phyloP scores from a whole-genome alignment of 2,329 filamentous ascomycete species.

The Coniochaeta sp. region DNA sequence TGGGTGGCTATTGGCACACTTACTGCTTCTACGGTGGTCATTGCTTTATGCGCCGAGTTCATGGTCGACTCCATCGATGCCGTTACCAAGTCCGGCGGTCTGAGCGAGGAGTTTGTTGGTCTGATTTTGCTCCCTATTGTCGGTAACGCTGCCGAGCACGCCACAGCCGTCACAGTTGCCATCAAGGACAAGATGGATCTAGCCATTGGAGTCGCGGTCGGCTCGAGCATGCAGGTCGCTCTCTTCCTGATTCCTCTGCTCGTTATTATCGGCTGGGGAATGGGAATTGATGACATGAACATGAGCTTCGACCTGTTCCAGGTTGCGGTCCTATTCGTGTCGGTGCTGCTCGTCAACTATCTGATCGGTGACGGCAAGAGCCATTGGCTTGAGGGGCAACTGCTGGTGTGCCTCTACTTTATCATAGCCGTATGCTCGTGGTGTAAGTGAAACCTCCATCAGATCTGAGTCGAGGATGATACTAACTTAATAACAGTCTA shows the following conservation, averaged over 20 bases:
- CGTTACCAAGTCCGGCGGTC: slow-evolving; percentile 50
- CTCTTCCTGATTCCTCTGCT: slow-evolving; percentile 72
- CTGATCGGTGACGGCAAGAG: slow-evolving; percentile 76
- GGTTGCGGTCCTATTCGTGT: slow-evolving; percentile 76
- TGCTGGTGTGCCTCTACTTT: slow-evolving; percentile 70
- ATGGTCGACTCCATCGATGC: slow-evolving; percentile 67
- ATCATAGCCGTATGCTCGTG: slow-evolving; percentile 68
- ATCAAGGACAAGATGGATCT: slow-evolving; percentile 83
- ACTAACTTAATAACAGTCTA: not conserved
- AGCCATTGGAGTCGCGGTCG: slow-evolving; percentile 73
- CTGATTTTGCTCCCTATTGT: slow-evolving; percentile 76
- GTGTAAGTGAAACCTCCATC: slow-evolving; percentile 39
- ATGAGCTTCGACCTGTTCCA: slow-evolving; percentile 86
- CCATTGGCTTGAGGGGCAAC: slow-evolving; percentile 72
- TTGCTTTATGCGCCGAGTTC: slow-evolving; percentile 76
- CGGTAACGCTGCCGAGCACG: slow-evolving; percentile 78
- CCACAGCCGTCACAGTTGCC: slow-evolving; percentile 72
- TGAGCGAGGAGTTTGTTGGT: slow-evolving; percentile 71
- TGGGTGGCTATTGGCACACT: slow-evolving; percentile 67
- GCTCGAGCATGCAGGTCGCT: slow-evolving; percentile 74
- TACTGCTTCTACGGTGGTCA: slow-evolving; percentile 65
- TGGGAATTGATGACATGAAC: slow-evolving; percentile 66
- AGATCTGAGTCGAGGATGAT: not conserved
- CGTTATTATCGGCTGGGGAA: slow-evolving; percentile 72
- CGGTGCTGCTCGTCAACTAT: slow-evolving; percentile 80